Evolutionary conservation across 495 filamentous ascomycete genomes (phyloP).

Genomic region (Xylaria palmicola): DNA sequence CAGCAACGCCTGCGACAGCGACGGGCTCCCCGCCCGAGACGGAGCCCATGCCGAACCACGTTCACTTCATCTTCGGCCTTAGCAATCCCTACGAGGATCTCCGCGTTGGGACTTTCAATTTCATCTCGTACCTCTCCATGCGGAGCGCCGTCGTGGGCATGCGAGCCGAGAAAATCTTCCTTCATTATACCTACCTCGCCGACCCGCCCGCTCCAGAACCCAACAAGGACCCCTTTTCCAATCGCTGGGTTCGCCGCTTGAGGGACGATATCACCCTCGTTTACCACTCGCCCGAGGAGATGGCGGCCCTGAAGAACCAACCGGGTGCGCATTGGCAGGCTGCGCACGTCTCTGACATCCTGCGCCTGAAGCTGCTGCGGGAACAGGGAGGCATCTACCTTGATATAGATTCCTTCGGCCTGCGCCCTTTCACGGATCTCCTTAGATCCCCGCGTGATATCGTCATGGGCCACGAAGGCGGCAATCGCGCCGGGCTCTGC

Average conservation of each 20-base stretch:
- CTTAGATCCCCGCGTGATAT: constrained; percentile 34
- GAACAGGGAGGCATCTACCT: constrained; percentile 47
- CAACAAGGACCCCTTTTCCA: constrained; percentile 37
- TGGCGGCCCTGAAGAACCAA: constrained; percentile 26
- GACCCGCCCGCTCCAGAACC: constrained; percentile 37
- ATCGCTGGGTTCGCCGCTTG: constrained; percentile 42
- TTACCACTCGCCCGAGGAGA: constrained; percentile 38
- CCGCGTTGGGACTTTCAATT: constrained; percentile 40
- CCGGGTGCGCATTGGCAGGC: constrained; percentile 38
- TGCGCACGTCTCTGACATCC: constrained; percentile 44
- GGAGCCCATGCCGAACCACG: constrained; percentile 46
- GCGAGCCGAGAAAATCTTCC: constrained; percentile 39
- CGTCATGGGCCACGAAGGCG: constrained; percentile 47
- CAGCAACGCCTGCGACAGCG: constrained; percentile 12
- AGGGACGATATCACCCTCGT: constrained; percentile 41
- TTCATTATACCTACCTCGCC: constrained; percentile 47
- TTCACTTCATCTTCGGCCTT: constrained; percentile 48
- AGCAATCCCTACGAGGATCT: constrained; percentile 38
- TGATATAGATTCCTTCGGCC: constrained; percentile 44
- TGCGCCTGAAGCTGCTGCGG: constrained; percentile 43
- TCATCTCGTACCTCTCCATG: constrained; percentile 46
- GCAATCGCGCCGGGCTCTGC: constrained; percentile 46
- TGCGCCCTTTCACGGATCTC: constrained; percentile 38
- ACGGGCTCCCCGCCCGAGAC: constrained; percentile 1
- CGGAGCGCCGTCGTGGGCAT: constrained; percentile 45